A percentile compares a stretch with the other conserved stretches of the same genome.
Conservation (phyloP, 2,329 filamentous ascomycete species). For the Hysterium pulicare region DNA sequence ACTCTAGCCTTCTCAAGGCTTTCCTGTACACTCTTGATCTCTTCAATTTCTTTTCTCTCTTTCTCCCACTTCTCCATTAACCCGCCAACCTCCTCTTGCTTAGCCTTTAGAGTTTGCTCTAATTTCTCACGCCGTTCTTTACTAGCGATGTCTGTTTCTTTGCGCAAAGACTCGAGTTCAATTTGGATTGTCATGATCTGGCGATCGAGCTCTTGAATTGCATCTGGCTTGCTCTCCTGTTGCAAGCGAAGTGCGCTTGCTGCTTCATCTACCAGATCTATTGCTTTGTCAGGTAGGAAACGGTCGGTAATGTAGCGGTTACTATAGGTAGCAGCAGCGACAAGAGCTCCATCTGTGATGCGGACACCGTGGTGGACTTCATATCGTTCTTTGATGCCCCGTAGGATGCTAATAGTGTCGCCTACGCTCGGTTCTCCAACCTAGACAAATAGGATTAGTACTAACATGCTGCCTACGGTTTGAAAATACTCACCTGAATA, state of each 20-base stretch:
- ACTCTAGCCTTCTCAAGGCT: slow-evolving; percentile 82
- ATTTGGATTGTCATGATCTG: slow-evolving; percentile 98
- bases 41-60: slow-evolving; percentile 80
- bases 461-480: too few relatives aligned
- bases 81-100: slow-evolving; percentile 71
- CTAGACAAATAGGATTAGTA: too few relatives aligned
- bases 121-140: slow-evolving; percentile 84
- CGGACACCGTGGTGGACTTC: slow-evolving; percentile 95
- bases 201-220: slow-evolving; percentile 87
- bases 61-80: slow-evolving; percentile 86
- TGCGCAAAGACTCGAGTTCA: slow-evolving; percentile 87
- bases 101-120: slow-evolving; percentile 69
- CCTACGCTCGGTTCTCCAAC: slow-evolving; percentile 90
- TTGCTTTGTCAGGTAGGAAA: slow-evolving; percentile 94
- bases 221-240: slow-evolving; percentile 94
- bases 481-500: too few relatives aligned
- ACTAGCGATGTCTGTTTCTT: slow-evolving; percentile 88
- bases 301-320: slow-evolving; percentile 97
- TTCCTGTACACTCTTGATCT: slow-evolving; percentile 81
- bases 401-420: slow-evolving; percentile 90
- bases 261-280: slow-evolving; percentile 94
- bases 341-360: slow-evolving; percentile 87
- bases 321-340: slow-evolving; percentile 86
- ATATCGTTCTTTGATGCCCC: slow-evolving; percentile 96
- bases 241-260: slow-evolving; percentile 86